Percentiles rank a stretch among this genome's conserved stretches.
phyloP scores from a whole-genome alignment of 2,329 filamentous ascomycete genomes.

The Colletotrichum chlorophyti region DNA sequence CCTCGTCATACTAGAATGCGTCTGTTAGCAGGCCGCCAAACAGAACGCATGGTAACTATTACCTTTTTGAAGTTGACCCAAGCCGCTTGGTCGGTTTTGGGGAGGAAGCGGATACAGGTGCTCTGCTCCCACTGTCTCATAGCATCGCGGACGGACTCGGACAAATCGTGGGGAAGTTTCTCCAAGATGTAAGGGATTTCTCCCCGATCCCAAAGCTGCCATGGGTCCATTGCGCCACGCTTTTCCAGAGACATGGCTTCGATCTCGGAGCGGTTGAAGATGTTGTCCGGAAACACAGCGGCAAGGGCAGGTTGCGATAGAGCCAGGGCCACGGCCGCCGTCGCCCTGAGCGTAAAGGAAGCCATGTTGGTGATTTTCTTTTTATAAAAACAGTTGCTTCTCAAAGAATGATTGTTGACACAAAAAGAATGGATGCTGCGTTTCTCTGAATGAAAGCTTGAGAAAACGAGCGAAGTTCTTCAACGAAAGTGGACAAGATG shows the following conservation, averaged over 20 bases:
- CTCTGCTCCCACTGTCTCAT: constrained; percentile 9
- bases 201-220: neutral
- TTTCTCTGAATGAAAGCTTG: neutral
- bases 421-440: neutral
- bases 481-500: neutral
- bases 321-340: neutral
- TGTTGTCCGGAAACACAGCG: neutral
- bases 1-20: neutral
- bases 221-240: neutral
- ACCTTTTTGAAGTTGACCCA: constrained; percentile 12
- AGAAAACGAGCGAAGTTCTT: neutral
- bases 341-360: neutral
- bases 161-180: constrained; percentile 1
- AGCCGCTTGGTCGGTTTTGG: neutral
- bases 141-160: neutral
- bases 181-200: constrained; percentile 3
- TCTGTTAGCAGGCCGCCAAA: neutral
- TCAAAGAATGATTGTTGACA: neutral
- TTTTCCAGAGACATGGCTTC: constrained; percentile 4
- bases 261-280: neutral
- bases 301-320: neutral
- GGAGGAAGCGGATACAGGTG: constrained; percentile 9
- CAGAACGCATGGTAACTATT: neutral
- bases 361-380: neutral
- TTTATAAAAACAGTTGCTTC: neutral